A percentile compares a stretch with the other conserved stretches of the same genome.
These are phyloP conservation scores for Paracamarosporium sp. DNA, from an alignment of 2,329 filamentous ascomycete species.

Conservation along the genomic window DNA sequence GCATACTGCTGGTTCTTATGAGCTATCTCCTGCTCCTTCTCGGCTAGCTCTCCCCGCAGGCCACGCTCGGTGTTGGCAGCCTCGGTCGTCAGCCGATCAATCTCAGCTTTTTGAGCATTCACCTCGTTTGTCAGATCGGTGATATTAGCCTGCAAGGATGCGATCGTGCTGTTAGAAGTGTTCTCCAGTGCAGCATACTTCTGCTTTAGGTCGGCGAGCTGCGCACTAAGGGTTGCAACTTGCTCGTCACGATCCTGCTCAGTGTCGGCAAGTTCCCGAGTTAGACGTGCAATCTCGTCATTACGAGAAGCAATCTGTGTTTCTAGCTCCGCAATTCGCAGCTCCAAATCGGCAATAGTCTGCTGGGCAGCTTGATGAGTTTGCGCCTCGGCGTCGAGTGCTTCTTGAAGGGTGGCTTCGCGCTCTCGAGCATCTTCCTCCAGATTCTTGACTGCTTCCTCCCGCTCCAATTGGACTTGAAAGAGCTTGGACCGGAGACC, in stretches of 20 bases:
- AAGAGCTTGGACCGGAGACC: slow-evolving; percentile 57
- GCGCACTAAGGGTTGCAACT: slow-evolving; percentile 42
- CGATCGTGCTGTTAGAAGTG: slow-evolving; percentile 38
- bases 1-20: slow-evolving; percentile 30
- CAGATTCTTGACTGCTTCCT: slow-evolving; percentile 46
- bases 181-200: slow-evolving; percentile 42
- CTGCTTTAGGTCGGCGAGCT: slow-evolving; percentile 40
- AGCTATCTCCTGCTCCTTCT: slow-evolving; percentile 30
- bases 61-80: slow-evolving; percentile 29
- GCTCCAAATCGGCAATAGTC: slow-evolving; percentile 39
- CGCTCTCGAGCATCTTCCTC: slow-evolving; percentile 46
- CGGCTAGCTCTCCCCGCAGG: slow-evolving; percentile 35
- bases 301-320: slow-evolving; percentile 35
- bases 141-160: slow-evolving; percentile 46
- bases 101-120: slow-evolving; percentile 45
- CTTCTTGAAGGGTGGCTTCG: slow-evolving; percentile 46
- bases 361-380: slow-evolving; percentile 48
- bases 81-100: slow-evolving; percentile 41
- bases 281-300: slow-evolving; percentile 29
- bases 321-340: slow-evolving; percentile 44
- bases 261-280: slow-evolving; percentile 38
- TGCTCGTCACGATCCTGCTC: slow-evolving; percentile 38
- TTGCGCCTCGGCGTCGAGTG: slow-evolving; percentile 48
- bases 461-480: slow-evolving; percentile 52
- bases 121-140: slow-evolving; percentile 50